A percentile compares a stretch with the other conserved stretches of the same genome.
These are phyloP conservation scores for Microdochium nivale DNA, from an alignment of 2,329 filamentous ascomycete genomes.

Conservation along the genomic window DNA sequence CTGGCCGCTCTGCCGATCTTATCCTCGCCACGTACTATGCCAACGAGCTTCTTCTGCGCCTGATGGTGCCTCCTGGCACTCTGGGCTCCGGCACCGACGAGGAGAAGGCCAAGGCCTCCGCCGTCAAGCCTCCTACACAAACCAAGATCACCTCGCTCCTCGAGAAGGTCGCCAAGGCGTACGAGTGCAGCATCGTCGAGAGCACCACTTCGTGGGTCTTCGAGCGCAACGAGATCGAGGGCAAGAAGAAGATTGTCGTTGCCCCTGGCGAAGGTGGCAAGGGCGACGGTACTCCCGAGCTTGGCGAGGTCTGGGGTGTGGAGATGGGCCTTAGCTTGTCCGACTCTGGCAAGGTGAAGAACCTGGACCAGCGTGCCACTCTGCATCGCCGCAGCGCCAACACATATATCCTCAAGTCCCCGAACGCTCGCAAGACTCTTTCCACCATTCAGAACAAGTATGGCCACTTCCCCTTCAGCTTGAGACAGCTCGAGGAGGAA, in stretches of 20 bases:
- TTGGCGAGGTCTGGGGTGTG: constrained; percentile 95
- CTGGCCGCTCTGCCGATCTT: constrained; percentile 76
- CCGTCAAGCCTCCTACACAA: constrained; percentile 77
- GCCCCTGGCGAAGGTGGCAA: constrained; percentile 78
- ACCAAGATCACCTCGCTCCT: constrained; percentile 77
- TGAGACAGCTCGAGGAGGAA: constrained; percentile 95
- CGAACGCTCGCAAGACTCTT: constrained; percentile 83
- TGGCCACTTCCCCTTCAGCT: constrained; percentile 93
- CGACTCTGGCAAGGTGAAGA: constrained; percentile 92
- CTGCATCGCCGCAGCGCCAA: constrained; percentile 88
- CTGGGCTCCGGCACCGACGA: constrained; percentile 78
- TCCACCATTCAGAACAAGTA: constrained; percentile 97
- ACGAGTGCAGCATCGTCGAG: constrained; percentile 89
- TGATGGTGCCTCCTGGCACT: constrained; percentile 87
- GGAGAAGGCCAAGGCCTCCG: constrained; percentile 85
- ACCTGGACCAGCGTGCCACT: constrained; percentile 76
- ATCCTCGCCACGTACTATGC: constrained; percentile 87
- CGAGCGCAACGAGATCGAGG: constrained; percentile 95
- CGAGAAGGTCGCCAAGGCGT: constrained; percentile 85
- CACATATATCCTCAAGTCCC: constrained; percentile 89
- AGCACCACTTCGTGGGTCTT: constrained; percentile 98
- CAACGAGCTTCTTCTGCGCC: constrained; percentile 85
- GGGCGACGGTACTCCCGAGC: constrained; percentile 80
- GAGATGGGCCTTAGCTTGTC: constrained; percentile 81
- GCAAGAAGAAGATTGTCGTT: constrained; percentile 94